Evolutionary conservation across 306 rosid species (phyloP), one percentile per base, ranked within the genome.

Genomic region (Elaeagnus macrophylla): DNA sequence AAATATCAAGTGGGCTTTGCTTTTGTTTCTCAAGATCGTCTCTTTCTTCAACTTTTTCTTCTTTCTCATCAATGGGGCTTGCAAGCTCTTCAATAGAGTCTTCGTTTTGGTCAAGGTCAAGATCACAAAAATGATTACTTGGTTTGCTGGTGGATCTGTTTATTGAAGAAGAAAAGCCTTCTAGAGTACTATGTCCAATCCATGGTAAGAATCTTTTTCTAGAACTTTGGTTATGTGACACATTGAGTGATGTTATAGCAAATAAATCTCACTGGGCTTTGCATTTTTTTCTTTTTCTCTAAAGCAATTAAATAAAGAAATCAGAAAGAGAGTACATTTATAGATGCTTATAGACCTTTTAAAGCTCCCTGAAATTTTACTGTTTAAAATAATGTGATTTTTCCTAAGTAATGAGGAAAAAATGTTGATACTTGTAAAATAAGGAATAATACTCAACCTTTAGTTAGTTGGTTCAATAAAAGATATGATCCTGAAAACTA

Each of bases 41-140:
- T 1, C 63, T 56, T 20, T 56, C 25, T 48, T 14, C 60, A 8
- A 61, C 70, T 47, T 68, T 61, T 1, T 7, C 36, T 17, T 39
- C 44, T 1, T 12, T 14, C 15, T 7, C 20, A 7, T 9, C 8
- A 7, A 53, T 8, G 5, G 51, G 35, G 1, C 59, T 65, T 19
- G 25, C 37, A 10, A 25, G 12, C 0, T 60, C 71, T 7, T 11
- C 53, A 1, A 56, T 64, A 0, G 10, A 12, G 0, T 44, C 59
- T 10, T 64, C 19, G 2, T 61, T 60, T 9, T 45, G 39, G 3
- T 60, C 55, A 0, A 20, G 64, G 9, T 70, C 80, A n/a, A 71
- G 60, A 53, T 79, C 84, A 38, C 84, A 79, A 56, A 67, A 79
- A 46, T 79, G 81, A 61, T 71, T 68, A 15, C 78, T 79, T 39